Evolutionary conservation across 768 basidiomycete species (phyloP).

Genomic region (Lentinula edodes): DNA sequence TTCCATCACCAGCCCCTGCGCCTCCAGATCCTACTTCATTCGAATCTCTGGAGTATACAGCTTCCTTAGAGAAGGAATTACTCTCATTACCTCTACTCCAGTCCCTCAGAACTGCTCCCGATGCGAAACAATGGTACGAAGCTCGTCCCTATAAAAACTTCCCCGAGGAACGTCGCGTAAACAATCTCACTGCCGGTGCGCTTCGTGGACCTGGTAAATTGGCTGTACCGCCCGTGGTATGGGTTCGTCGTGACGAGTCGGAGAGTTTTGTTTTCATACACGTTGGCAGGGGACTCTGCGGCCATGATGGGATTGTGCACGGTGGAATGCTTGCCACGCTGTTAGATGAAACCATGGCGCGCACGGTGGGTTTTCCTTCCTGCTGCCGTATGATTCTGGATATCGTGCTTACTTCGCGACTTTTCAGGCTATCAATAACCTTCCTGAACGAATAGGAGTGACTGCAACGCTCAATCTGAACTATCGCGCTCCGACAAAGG

Average conservation of each 20-base stretch:
- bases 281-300: constrained; percentile 82
- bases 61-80: constrained; percentile 59
- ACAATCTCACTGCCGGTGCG: constrained; percentile 80
- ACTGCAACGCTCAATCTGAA: constrained; percentile 80
- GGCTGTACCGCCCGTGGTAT: constrained; percentile 72
- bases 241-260: constrained; percentile 68
- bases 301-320: constrained; percentile 92
- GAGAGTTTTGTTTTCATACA: constrained; percentile 73
- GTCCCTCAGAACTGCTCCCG: constrained; percentile 40
- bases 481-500: constrained; percentile 84
- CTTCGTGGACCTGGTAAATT: constrained; percentile 86
- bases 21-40: constrained; percentile 54
- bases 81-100: constrained; percentile 59
- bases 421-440: constrained; percentile 70
- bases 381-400: background rate
- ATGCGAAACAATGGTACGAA: constrained; percentile 68
- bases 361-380: constrained; percentile 54
- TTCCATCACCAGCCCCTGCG: constrained; percentile 72
- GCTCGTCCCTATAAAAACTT: constrained; percentile 65
- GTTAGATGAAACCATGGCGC: constrained; percentile 77
- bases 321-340: constrained; percentile 89
- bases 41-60: constrained; percentile 52
- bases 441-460: constrained; percentile 88
- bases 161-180: constrained; percentile 69
- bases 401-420: background rate